A percentile compares a stretch with the other conserved stretches of the same genome.
Evolutionary conservation across 768 basidiomycete species (phyloP).

Genomic region (button mushroom (Agaricus bisporus)): DNA sequence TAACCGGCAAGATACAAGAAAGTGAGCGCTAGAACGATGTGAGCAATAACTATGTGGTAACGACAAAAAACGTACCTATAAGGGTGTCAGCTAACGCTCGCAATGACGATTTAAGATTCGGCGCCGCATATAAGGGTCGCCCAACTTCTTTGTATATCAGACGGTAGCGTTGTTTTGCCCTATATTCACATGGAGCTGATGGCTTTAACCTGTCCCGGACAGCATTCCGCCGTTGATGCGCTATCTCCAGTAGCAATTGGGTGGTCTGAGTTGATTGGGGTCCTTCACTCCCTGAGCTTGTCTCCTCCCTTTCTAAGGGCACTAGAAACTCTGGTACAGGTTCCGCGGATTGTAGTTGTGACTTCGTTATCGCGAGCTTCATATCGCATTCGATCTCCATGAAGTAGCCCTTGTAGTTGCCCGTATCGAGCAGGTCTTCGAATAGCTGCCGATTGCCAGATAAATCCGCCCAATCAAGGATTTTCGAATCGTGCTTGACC

Average conservation of each 20-base stretch:
- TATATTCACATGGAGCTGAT: background rate
- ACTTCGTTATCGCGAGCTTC: background rate
- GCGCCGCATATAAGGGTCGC: slow-evolving; percentile 20
- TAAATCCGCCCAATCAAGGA: too few species aligned
- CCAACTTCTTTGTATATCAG: background rate
- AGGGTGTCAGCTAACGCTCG: background rate
- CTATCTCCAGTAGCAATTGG: too few species aligned
- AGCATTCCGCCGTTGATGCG: too few species aligned
- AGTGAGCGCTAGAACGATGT: background rate
- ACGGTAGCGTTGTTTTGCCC: background rate
- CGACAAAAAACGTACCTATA: background rate
- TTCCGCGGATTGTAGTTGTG: background rate
- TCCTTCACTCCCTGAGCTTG: too few species aligned
- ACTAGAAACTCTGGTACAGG: background rate
- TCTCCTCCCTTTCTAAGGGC: too few species aligned
- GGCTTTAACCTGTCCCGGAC: background rate
- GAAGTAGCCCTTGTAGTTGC: background rate
- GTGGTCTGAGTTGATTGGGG: too few species aligned
- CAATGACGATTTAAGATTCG: slow-evolving; percentile 12
- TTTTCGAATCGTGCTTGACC: too few species aligned
- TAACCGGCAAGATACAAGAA: slow-evolving; percentile 2
- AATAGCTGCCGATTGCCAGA: background rate
- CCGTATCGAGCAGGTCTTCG: background rate
- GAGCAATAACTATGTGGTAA: background rate
- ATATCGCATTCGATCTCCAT: background rate